These are phyloP conservation scores for Paecilomyces niveus DNA, from an alignment of 2,329 filamentous ascomycete genomes.

Conservation along the genomic window DNA sequence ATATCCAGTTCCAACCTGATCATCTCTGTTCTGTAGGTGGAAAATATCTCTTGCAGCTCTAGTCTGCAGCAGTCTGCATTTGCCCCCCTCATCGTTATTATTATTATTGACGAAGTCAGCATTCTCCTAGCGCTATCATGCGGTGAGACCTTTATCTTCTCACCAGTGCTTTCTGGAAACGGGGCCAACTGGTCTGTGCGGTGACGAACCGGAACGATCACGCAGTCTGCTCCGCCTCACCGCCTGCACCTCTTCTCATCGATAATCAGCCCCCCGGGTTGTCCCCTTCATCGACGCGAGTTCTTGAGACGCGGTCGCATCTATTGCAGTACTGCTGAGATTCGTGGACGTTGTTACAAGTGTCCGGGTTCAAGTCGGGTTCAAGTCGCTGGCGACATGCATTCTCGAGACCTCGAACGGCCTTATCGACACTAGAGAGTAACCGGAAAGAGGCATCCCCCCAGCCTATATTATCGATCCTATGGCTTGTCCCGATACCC, in stretches of 20 bases:
- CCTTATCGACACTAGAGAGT: background rate
- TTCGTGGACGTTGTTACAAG: background rate
- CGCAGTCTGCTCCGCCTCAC: background rate
- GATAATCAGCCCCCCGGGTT: background rate
- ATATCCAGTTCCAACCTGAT: too few relatives aligned
- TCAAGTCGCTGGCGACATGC: background rate
- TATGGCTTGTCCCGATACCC: background rate
- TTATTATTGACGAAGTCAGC: too few relatives aligned
- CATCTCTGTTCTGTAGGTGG: too few relatives aligned
- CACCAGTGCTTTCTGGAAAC: background rate
- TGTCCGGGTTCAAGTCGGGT: background rate
- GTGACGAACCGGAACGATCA: background rate
- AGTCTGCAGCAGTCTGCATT: too few relatives aligned
- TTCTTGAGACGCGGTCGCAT: background rate
- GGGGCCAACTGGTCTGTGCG: background rate
- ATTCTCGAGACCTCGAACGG: background rate
- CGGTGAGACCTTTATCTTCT: background rate
- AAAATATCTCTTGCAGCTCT: too few relatives aligned
- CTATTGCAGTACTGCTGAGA: background rate
- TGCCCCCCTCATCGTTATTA: too few relatives aligned
- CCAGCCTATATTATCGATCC: background rate
- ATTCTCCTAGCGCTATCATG: too few relatives aligned
- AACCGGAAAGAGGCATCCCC: background rate
- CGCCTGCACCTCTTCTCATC: background rate
- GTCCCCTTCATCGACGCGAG: background rate